Evolutionary conservation across 2,329 filamentous ascomycete species (phyloP).

Genomic region (Monosporascus sp.): DNA sequence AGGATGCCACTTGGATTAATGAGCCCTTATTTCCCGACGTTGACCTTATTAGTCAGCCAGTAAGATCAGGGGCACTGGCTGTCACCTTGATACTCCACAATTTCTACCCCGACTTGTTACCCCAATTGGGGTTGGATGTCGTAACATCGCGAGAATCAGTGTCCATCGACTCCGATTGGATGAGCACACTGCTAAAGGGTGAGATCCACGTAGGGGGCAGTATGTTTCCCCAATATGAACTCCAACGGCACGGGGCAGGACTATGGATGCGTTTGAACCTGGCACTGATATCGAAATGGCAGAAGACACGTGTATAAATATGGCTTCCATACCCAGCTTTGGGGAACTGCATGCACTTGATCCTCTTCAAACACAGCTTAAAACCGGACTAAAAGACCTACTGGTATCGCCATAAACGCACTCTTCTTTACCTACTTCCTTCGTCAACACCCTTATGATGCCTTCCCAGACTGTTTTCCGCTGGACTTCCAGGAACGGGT

Average conservation of each 20-base stretch:
- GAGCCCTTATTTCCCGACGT: no score
- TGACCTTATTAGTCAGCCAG: no score
- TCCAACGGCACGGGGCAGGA: background rate
- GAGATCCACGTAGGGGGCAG: background rate
- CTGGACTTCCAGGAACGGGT: conserved; percentile 3
- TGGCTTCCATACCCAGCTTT: background rate
- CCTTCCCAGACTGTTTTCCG: conserved; percentile 14
- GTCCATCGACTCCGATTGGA: background rate
- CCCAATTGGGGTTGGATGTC: background rate
- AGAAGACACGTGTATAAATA: background rate
- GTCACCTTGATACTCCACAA: background rate
- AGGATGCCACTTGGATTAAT: no score
- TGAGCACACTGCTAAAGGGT: background rate
- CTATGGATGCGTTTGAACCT: background rate
- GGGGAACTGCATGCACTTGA: background rate
- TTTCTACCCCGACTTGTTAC: background rate
- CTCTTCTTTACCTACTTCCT: background rate
- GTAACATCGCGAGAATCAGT: background rate
- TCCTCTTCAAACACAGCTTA: background rate
- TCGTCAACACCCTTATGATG: background rate
- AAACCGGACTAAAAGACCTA: background rate
- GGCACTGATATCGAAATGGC: background rate
- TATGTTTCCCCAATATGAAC: background rate
- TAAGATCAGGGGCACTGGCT: no score
- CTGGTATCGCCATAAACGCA: background rate